phyloP scores from a whole-genome alignment of 1,284 basidiomycete genomes.

The Porogramme epimiltina region DNA sequence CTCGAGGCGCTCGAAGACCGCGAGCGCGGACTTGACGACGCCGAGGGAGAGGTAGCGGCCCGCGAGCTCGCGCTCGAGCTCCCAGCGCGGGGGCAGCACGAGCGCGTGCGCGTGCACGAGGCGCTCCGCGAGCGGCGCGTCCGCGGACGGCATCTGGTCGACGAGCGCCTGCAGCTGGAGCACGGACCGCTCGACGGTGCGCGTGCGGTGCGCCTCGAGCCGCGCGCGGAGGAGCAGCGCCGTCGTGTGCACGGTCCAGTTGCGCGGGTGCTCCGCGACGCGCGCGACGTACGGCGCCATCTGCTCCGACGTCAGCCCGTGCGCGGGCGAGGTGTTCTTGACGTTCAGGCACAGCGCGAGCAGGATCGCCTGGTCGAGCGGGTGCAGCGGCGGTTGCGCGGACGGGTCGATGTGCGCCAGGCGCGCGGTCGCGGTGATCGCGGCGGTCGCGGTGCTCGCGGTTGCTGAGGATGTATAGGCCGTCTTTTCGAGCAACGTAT shows the following conservation, averaged over 20 bases:
- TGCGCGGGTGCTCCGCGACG: slow-evolving; percentile 83
- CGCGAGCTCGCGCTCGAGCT: slow-evolving; percentile 88
- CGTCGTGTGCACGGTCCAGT: slow-evolving; percentile 96
- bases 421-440: slow-evolving; percentile 36
- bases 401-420: slow-evolving; percentile 78
- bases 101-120: slow-evolving; percentile 80
- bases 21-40: slow-evolving; percentile 84
- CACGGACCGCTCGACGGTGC: slow-evolving; percentile 88
- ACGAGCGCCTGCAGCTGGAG: slow-evolving; percentile 92
- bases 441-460: background rate
- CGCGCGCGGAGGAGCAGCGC: slow-evolving; percentile 89
- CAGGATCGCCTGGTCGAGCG: slow-evolving; percentile 90
- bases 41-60: slow-evolving; percentile 81
- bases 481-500: slow-evolving; percentile 94
- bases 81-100: slow-evolving; percentile 86
- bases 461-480: slow-evolving; percentile 74
- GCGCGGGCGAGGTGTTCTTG: slow-evolving; percentile 82
- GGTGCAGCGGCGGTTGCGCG: slow-evolving; percentile 84
- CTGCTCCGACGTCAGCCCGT: slow-evolving; percentile 87
- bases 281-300: slow-evolving; percentile 89
- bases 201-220: slow-evolving; percentile 82
- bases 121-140: slow-evolving; percentile 71
- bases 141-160: slow-evolving; percentile 92
- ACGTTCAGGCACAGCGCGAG: slow-evolving; percentile 89
- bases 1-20: slow-evolving; percentile 90